Evolutionary conservation across 805 yeast genomes (phyloP).

Genomic region (Ogataea ramenticola): DNA sequence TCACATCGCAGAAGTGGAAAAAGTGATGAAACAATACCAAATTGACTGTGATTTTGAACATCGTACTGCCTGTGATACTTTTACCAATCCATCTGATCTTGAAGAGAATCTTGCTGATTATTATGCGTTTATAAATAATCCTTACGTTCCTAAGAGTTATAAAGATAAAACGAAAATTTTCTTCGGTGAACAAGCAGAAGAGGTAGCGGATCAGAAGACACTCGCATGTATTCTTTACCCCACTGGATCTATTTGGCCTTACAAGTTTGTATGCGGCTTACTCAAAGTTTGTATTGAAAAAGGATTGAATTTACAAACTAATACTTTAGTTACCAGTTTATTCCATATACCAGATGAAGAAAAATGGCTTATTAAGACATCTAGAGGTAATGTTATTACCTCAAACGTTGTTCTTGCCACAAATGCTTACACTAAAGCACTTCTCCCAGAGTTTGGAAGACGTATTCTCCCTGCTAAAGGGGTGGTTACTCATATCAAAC

Average conservation of each 20-base stretch:
- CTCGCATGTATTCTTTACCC: slow-evolving; percentile 29
- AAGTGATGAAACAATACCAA: slow-evolving; percentile 24
- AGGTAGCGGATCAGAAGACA: slow-evolving; percentile 20
- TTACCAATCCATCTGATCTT: slow-evolving; percentile 12
- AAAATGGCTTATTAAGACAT: slow-evolving; percentile 24
- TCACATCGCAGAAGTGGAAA: slow-evolving; percentile 25
- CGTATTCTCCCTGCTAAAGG: slow-evolving; percentile 31
- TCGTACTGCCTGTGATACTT: slow-evolving; percentile 28
- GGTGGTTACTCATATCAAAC: slow-evolving; percentile 21
- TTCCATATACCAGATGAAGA: slow-evolving; percentile 11
- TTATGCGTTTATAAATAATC: slow-evolving; percentile 19
- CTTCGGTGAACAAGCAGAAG: slow-evolving; percentile 24
- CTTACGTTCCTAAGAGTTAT: slow-evolving; percentile 17
- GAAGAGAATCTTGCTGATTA: slow-evolving; percentile 14
- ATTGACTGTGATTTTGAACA: slow-evolving; percentile 33
- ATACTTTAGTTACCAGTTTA: slow-evolving; percentile 27
- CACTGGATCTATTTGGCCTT: slow-evolving; percentile 39
- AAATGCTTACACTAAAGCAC: slow-evolving; percentile 27
- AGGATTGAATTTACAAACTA: slow-evolving; percentile 34
- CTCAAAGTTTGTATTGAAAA: slow-evolving; percentile 24
- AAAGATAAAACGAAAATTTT: slow-evolving; percentile 24
- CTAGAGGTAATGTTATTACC: slow-evolving; percentile 20
- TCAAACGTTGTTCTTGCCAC: slow-evolving; percentile 31
- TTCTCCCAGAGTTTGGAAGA: slow-evolving; percentile 19
- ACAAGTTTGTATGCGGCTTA: slow-evolving; percentile 31